Percentiles rank a stretch among this genome's conserved stretches.
These are phyloP conservation scores for Talaromyces sp. DNA, from an alignment of 2,329 filamentous ascomycete genomes.

Conservation along the genomic window DNA sequence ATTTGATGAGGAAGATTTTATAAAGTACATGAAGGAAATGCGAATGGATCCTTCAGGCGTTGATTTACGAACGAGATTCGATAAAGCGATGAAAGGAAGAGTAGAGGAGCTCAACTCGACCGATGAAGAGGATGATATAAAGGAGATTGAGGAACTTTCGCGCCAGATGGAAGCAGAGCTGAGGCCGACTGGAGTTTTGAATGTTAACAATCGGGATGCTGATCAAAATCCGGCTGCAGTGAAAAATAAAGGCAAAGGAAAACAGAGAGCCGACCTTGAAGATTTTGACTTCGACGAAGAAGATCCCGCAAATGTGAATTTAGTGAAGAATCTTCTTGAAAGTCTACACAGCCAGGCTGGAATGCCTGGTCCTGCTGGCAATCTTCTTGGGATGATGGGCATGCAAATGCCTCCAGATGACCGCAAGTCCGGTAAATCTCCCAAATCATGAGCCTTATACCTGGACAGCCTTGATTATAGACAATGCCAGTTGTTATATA, in stretches of 20 bases:
- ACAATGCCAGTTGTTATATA: background rate
- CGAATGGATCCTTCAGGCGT: conserved; percentile 64
- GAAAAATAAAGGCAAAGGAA: conserved; percentile 27
- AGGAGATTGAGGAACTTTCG: conserved; percentile 48
- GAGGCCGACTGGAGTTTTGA: conserved; percentile 42
- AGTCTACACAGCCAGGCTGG: conserved; percentile 90
- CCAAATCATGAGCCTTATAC: background rate
- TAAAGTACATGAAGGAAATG: conserved; percentile 86
- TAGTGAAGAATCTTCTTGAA: conserved; percentile 86
- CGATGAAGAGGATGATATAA: conserved; percentile 56
- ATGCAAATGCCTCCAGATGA: conserved; percentile 78
- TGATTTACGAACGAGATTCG: conserved; percentile 23
- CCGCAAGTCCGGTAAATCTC: conserved; percentile 20
- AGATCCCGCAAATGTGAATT: conserved; percentile 76
- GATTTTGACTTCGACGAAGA: conserved; percentile 38
- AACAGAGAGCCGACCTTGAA: conserved; percentile 21
- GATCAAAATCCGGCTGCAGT: conserved; percentile 19
- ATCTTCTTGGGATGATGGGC: conserved; percentile 82
- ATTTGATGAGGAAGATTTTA: conserved; percentile 72
- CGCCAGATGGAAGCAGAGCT: conserved; percentile 49
- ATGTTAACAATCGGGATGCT: conserved; percentile 32
- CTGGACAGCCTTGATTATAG: background rate
- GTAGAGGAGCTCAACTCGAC: conserved; percentile 50
- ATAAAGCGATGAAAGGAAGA: conserved; percentile 27
- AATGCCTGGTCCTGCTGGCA: conserved; percentile 78